Percentiles rank a stretch among this genome's conserved stretches.
These are phyloP conservation scores for Geotrichum ghanense DNA, from an alignment of 805 yeast genomes.

Conservation along the genomic window DNA sequence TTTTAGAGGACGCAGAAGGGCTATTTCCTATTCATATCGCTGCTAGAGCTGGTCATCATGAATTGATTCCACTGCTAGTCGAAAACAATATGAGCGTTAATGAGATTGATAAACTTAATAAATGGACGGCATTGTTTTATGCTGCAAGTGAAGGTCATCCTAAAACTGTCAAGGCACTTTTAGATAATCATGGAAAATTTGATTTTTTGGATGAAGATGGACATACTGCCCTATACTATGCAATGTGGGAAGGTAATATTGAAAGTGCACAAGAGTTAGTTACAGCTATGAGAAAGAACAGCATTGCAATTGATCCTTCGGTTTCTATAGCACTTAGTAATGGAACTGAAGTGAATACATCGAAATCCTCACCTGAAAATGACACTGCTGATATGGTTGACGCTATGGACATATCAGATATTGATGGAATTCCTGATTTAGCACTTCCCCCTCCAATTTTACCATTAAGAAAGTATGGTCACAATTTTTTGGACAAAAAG, in stretches of 20 bases:
- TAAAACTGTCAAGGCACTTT: slow-evolving; percentile 54
- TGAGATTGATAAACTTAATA: slow-evolving; percentile 70
- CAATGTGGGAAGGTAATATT: slow-evolving; percentile 90
- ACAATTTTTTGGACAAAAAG: slow-evolving; percentile 84
- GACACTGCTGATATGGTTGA: slow-evolving; percentile 7
- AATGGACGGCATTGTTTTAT: slow-evolving; percentile 91
- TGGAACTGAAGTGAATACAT: neutral
- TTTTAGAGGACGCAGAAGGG: slow-evolving; percentile 69
- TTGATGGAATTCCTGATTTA: slow-evolving; percentile 79
- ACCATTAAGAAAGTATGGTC: slow-evolving; percentile 90
- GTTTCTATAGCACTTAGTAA: slow-evolving; percentile 5
- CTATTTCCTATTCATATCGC: slow-evolving; percentile 78
- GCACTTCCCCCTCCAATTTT: slow-evolving; percentile 93
- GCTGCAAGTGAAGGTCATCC: slow-evolving; percentile 79
- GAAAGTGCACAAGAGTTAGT: slow-evolving; percentile 63
- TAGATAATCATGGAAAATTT: slow-evolving; percentile 63
- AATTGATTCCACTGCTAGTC: slow-evolving; percentile 51
- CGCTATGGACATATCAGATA: slow-evolving; percentile 24
- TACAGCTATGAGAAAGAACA: slow-evolving; percentile 22
- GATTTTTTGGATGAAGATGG: slow-evolving; percentile 67
- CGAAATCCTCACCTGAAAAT: neutral
- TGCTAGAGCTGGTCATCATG: slow-evolving; percentile 69
- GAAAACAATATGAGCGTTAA: slow-evolving; percentile 56
- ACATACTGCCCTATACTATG: slow-evolving; percentile 70
- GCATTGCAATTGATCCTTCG: slow-evolving; percentile 6